Base-by-base conservation (phyloP, 2,329 filamentous ascomycete species). In the Paecilomyces sp. region DNA sequence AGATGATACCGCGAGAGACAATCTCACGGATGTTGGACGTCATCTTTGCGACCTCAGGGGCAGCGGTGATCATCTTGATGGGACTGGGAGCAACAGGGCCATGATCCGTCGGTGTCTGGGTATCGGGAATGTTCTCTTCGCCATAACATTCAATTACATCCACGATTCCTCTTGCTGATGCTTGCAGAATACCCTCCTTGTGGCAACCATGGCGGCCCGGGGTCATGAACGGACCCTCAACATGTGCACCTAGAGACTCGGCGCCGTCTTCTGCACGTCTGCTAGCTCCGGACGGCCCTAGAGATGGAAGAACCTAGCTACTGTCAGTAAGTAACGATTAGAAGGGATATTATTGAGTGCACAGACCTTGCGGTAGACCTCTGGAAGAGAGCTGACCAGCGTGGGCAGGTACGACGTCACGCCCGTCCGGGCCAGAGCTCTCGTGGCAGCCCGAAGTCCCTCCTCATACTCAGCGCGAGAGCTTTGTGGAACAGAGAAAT, bases 371-470 rank as follows among this genome's bases (percentile, higher is more conserved):
- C 91, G 88, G 76, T 97, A 97, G 54, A 96, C 85, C 65, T 92
- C 87, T n/a, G 86, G 83, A 28, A 79, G 83, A 70, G 93, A 90
- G 68, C 90, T 95, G 57, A 74, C 70, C 57, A 96, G 80, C 0
- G 92, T 96, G 8, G 92, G 92, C 41, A 93, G 77, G 74, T 95
- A 96, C 5, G 89, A 91, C 6, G 92, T 97, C 51, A 97, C 91
- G 55, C 92, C 92, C 1, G 89, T 95, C 66, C 84, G 78, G 31
- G 92, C 82, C 57, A 97, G 80, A 31, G 83, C 81, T 64, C 80
- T 84, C 74, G 94, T 94, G 62, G 93, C 81, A 60, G 85, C 80
- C 63, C 80, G 81, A 56, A 96, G 78, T n/a, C 85, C 86, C 72
- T 90, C 88, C 60, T 84, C 83, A 68, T 95, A 96, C 57, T 83